These are phyloP conservation scores for Paraphoma chrysanthemicola DNA, from an alignment of 2,329 filamentous ascomycete genomes.

Conservation along the genomic window DNA sequence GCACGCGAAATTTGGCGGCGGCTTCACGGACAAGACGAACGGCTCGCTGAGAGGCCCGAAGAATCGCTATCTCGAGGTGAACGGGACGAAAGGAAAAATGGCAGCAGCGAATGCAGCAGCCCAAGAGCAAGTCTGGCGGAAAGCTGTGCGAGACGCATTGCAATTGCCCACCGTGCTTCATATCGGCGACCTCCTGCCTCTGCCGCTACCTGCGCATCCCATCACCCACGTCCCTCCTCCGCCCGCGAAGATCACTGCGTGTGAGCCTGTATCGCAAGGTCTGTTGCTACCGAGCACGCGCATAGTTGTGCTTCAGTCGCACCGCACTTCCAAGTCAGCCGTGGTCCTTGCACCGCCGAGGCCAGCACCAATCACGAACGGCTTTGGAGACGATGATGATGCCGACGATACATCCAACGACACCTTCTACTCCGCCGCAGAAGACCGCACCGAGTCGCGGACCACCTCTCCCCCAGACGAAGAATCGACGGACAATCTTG, in stretches of 20 bases:
- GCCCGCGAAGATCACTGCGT: conserved; percentile 88
- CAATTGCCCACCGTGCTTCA: conserved; percentile 79
- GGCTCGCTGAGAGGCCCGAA: conserved; percentile 39
- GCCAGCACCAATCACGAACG: conserved; percentile 63
- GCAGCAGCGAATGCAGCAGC: conserved; percentile 24
- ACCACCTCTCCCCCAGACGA: conserved; percentile 48
- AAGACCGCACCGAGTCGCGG: conserved; percentile 63
- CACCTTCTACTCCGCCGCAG: conserved; percentile 89
- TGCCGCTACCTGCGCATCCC: conserved; percentile 79
- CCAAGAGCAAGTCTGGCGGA: conserved; percentile 46
- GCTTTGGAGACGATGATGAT: conserved; percentile 69
- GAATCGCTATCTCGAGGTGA: conserved; percentile 43
- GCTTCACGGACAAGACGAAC: conserved; percentile 53
- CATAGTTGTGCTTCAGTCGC: conserved; percentile 77
- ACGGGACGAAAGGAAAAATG: conserved; percentile 41
- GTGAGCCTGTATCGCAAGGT: conserved; percentile 92
- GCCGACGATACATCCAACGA: conserved; percentile 90
- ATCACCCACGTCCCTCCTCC: conserved; percentile 85
- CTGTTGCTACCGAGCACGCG: conserved; percentile 78
- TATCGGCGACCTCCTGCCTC: conserved; percentile 79
- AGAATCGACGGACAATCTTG: conserved; percentile 54
- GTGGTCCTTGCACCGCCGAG: conserved; percentile 50
- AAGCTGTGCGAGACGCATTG: conserved; percentile 73
- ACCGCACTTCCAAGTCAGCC: conserved; percentile 59
- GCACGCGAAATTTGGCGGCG: conserved; percentile 80